Percentiles rank a stretch among this genome's conserved stretches.
These are phyloP conservation scores for Phoenix dactylifera DNA, from an alignment of 176 grass and related monocot species.

Conservation along the genomic window DNA sequence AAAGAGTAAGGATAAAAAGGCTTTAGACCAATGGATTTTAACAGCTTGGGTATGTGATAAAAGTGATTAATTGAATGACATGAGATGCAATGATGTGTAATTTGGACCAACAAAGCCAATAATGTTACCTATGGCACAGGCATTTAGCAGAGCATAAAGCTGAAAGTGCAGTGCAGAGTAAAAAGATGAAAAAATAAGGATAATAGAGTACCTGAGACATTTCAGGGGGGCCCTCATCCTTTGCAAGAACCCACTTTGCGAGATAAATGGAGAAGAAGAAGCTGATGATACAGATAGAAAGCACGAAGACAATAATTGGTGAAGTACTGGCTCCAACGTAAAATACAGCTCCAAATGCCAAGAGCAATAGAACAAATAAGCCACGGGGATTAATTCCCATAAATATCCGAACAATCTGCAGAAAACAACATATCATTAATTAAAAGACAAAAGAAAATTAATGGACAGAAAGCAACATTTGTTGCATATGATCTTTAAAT, in stretches of 20 bases:
- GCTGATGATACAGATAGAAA: conserved; percentile 85
- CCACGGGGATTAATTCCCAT: conserved; percentile 80
- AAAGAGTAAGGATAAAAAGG: too few species aligned
- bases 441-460: background rate
- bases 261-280: conserved; percentile 92
- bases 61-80: too few species aligned
- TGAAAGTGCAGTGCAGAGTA: background rate
- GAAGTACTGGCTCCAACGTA: conserved; percentile 88
- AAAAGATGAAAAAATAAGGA: conserved; percentile 5
- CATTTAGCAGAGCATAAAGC: too few species aligned
- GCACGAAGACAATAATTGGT: conserved; percentile 88
- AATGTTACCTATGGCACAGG: too few species aligned
- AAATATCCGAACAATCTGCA: conserved; percentile 75
- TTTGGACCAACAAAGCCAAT: too few species aligned
- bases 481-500: too few species aligned
- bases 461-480: too few species aligned
- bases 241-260: conserved; percentile 98
- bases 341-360: conserved; percentile 65
- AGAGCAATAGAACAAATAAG: conserved; percentile 55
- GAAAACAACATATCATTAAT: conserved; percentile 16
- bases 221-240: conserved; percentile 97
- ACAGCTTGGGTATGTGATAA: too few species aligned
- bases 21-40: too few species aligned
- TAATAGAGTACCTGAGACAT: conserved; percentile 71
- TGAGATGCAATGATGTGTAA: too few species aligned